Base-by-base conservation (phyloP, 1,139 yeast species). In the Ashbya aceris region DNA sequence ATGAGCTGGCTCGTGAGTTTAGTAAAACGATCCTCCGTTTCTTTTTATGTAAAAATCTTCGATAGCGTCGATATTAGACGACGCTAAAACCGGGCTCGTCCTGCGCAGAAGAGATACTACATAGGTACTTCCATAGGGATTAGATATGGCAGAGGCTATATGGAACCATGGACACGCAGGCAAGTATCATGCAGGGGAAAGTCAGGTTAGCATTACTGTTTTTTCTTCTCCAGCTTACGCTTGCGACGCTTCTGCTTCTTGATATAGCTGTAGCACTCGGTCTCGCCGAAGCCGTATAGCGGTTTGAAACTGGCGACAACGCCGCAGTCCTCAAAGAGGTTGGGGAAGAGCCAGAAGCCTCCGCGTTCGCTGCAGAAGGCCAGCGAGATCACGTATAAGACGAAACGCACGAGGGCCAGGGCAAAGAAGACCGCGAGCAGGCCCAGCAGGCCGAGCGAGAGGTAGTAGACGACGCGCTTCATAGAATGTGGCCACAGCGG, bases 341-440 rank as follows among this genome's bases (percentile, higher is more conserved):
- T 91, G 45, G 99, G 99, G 73, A 85, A 91, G 40, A 91, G 64
- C 98, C 99, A 91, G 59, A 93, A 73, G 5, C 93, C 93, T 29
- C 78, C 79, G 13, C 79, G 76, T 42, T 74, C 65, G 4, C 74
- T 70, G 39, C 77, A 69, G 48, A 75, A 68, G 0, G 93, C 76
- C 35, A 58, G 42, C 3, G 63, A 58, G 39, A 84, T 55, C 33
- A 79, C 56, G 58, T 82, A 89, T 31, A 91, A 60, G 40, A 87
- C 71, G 57, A 87, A 68, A 56, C 99, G 76, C 30, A 91, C 66
- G 41, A 93, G 71, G 2, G 97, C 95, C 52, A 84, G 66, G 23
- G 67, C 83, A 53, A 91, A 83, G 64, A 91, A 82, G 41, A 77
- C 67, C 7, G 78, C 91, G 42, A 93, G 71, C 40, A 91, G 65